Evolutionary conservation across 495 filamentous ascomycete genomes (phyloP), one percentile per base, ranked within the genome.

Genomic region (Penicillium canescens): DNA sequence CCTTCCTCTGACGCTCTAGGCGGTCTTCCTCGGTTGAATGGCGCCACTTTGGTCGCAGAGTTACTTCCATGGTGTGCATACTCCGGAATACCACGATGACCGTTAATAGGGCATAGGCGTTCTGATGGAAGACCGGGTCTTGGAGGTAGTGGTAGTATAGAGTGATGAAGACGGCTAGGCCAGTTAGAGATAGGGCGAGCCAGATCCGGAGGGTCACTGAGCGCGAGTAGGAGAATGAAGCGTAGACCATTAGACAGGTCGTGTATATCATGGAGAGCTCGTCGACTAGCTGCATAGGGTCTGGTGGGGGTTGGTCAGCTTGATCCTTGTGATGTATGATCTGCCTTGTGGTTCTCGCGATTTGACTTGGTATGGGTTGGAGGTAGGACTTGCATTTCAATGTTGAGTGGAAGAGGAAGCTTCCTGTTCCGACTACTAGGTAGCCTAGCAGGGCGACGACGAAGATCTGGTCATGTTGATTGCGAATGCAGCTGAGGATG

Each of bases 241-340:
- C 91, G 68, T 87, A 96, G 68, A 78, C 86, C 87, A 96, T 95
- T n/a, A 96, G 70, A 58, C 88, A 95, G 7, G 93, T 95, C 2
- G 93, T 96, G 67, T 98, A 98, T 26, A 98, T 96, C 94, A 98
- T 98, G 54, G 87, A 90, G 7, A 97, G 81, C 71, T 98, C 94
- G 63, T 98, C 94, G 33, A 97, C 88, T 13, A 98, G 83, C 66
- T 98, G 94, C 94, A 96, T 96, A 2, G 92, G 91, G 72, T 98
- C 92, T 96, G 67, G 49, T 42, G 6, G 10, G 10, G 23, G 13
- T 36, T 45, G 37, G 66, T 65, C 41, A 71, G 64, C 24, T 35
- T 36, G 46, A 44, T 13, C 16, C 38, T 39, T 21, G 46, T 13
- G 20, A 37, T 31, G 28, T 31, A 31, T 31, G 28, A 2, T 16